Percentiles rank a stretch among this genome's conserved stretches.
These are phyloP conservation scores for Candida coleopterorum DNA, from an alignment of 805 yeast genomes.

Conservation along the genomic window DNA sequence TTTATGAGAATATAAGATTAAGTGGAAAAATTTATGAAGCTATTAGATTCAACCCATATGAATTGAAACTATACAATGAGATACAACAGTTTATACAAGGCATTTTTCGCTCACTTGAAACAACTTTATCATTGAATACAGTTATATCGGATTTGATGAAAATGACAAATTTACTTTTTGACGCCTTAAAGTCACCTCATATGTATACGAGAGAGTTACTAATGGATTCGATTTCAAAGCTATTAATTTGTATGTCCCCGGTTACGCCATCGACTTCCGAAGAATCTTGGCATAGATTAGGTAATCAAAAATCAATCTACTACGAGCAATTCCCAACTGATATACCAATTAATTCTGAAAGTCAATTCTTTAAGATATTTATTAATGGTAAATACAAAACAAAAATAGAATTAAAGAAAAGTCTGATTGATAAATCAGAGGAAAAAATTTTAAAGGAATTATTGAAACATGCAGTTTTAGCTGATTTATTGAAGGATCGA, in stretches of 20 bases:
- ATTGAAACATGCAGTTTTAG: conserved; percentile 27
- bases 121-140: conserved; percentile 68
- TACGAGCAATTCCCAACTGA: conserved; percentile 61
- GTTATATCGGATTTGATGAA: conserved; percentile 90
- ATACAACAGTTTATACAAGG: conserved; percentile 43
- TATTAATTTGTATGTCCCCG: conserved; percentile 68
- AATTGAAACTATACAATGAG: conserved; percentile 55
- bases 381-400: conserved; percentile 69
- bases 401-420: conserved; percentile 30
- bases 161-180: conserved; percentile 42
- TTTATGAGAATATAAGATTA: conserved; percentile 11
- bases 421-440: conserved; percentile 31
- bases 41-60: conserved; percentile 36
- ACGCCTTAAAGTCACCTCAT: conserved; percentile 30
- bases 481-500: conserved; percentile 34
- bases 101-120: conserved; percentile 57
- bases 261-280: conserved; percentile 79
- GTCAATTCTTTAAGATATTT: conserved; percentile 51
- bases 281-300: conserved; percentile 62
- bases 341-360: conserved; percentile 36
- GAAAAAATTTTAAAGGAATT: conserved; percentile 34
- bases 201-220: conserved; percentile 37
- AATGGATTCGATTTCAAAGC: conserved; percentile 44
- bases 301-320: conserved; percentile 47
- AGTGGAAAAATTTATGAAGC: conserved; percentile 15